Evolutionary conservation across 2,329 filamentous ascomycete genomes (phyloP).

Genomic region (Epichloe typhina): DNA sequence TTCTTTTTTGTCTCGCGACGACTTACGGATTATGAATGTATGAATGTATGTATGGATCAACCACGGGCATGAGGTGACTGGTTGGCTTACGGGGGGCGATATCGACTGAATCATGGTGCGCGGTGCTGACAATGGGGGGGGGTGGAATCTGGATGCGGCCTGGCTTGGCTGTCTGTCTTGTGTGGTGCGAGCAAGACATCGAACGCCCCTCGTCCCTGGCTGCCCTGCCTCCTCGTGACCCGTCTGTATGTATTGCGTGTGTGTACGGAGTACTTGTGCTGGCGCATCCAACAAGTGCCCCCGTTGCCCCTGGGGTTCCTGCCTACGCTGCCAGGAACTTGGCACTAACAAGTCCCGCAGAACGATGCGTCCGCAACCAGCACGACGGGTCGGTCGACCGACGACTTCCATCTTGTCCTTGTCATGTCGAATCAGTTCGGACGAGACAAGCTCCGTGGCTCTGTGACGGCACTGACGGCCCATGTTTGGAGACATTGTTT

Average conservation of each 20-base stretch:
- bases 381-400: background rate
- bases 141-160: no score
- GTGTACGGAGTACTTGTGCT: no score
- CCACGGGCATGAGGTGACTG: conserved; percentile 2
- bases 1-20: background rate
- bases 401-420: background rate
- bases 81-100: background rate
- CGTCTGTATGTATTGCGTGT: background rate
- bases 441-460: background rate
- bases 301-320: background rate
- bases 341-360: background rate
- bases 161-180: no score
- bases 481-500: background rate
- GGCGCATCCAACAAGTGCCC: background rate
- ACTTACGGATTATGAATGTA: no score
- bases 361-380: background rate
- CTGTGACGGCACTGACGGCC: background rate
- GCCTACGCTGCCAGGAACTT: background rate
- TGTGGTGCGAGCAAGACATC: background rate
- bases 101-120: no score
- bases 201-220: background rate
- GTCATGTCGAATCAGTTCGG: background rate
- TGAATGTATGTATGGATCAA: no score
- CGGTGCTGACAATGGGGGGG: no score
- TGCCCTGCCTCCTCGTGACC: background rate